A percentile compares a stretch with the other conserved stretches of the same genome.
phyloP scores from a whole-genome alignment of 2,329 filamentous ascomycete species.

The Fusarium newnesense region DNA sequence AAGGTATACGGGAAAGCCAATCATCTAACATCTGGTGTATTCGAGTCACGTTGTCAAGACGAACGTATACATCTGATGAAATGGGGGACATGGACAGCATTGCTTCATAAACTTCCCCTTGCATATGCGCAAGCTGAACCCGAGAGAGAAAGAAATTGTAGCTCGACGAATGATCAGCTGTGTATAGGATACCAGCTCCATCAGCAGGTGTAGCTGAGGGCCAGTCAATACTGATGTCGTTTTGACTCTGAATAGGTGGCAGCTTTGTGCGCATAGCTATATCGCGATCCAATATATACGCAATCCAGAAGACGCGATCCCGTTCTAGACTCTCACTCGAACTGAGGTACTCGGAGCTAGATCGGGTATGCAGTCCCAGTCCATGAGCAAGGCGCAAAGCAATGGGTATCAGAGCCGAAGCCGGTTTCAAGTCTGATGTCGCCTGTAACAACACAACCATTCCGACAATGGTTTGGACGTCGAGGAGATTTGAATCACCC shows the following conservation, averaged over 20 bases:
- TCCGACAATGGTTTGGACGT: slow-evolving; percentile 23
- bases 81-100: background rate
- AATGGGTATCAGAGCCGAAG: slow-evolving; percentile 13
- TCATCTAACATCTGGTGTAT: background rate
- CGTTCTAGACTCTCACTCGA: background rate
- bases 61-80: background rate
- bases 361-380: slow-evolving; percentile 1
- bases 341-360: background rate
- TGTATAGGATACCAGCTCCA: background rate
- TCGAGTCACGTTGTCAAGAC: background rate
- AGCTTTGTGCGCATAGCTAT: slow-evolving; percentile 1
- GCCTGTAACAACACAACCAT: slow-evolving; percentile 18
- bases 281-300: slow-evolving; percentile 28
- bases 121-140: slow-evolving; percentile 22
- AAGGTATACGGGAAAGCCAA: slow-evolving; percentile 8
- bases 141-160: slow-evolving; percentile 21
- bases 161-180: fast-evolving
- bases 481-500: background rate
- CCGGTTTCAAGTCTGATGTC: background rate
- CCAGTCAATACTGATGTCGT: slow-evolving; percentile 5
- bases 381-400: slow-evolving; percentile 23
- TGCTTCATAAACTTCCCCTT: slow-evolving; percentile 21
- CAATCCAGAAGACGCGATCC: slow-evolving; percentile 28
- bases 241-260: slow-evolving; percentile 10
- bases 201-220: background rate